phyloP scores from a whole-genome alignment of 108 stramenopile genomes.

The Thalassiosira profunda region DNA sequence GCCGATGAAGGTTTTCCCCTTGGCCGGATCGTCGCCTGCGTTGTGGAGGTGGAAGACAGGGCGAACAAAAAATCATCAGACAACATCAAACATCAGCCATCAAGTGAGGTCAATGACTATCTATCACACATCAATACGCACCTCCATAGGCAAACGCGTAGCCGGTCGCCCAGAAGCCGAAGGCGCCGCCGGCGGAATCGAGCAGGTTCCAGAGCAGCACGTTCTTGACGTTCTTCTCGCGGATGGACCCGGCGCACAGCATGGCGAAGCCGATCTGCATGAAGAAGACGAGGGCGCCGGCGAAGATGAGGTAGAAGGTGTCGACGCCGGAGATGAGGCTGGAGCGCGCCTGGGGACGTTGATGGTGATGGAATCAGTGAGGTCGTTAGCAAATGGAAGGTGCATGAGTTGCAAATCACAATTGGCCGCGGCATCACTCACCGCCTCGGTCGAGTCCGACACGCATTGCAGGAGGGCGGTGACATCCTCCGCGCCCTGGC shows the following conservation, averaged over 20 bases:
- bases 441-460: neutral
- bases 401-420: neutral
- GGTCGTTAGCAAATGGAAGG: neutral
- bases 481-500: neutral
- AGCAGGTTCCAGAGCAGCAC: constrained; percentile 92
- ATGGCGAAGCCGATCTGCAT: constrained; percentile 95
- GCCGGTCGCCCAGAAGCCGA: constrained; percentile 88
- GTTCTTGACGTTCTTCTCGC: constrained; percentile 88
- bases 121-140: too few species aligned
- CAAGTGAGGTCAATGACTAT: too few species aligned
- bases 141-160: constrained; percentile 86
- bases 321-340: constrained; percentile 56
- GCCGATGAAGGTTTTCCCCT: constrained; percentile 71
- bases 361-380: neutral
- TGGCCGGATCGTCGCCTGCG: constrained; percentile 9
- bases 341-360: neutral
- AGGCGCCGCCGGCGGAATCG: constrained; percentile 85
- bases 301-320: constrained; percentile 81
- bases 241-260: constrained; percentile 88
- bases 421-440: neutral
- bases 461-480: neutral
- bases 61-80: too few species aligned
- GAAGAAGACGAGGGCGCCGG: constrained; percentile 89
- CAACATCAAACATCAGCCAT: too few species aligned
- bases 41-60: too few species aligned